phyloP scores from a whole-genome alignment of 2,329 filamentous ascomycete genomes.

The Cadophora gregata region DNA sequence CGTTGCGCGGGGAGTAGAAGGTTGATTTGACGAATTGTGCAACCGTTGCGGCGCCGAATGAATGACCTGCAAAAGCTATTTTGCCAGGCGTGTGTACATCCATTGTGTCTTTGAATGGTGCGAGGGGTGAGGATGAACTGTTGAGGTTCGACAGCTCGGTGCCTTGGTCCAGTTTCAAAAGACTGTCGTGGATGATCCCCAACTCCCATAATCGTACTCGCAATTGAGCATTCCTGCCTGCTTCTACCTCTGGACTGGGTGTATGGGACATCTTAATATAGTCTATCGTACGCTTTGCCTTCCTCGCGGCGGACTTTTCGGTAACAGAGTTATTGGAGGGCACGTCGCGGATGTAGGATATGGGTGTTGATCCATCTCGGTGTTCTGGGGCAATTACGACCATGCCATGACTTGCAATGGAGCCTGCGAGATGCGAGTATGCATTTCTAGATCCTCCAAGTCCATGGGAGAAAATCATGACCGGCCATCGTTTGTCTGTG shows the following conservation, averaged over 20 bases:
- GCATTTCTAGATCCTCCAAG: constrained; percentile 81
- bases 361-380: constrained; percentile 78
- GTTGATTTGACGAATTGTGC: constrained; percentile 81
- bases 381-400: constrained; percentile 85
- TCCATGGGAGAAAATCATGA: constrained; percentile 86
- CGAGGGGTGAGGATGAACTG: constrained; percentile 54
- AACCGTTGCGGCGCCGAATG: constrained; percentile 77
- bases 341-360: constrained; percentile 72
- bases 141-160: constrained; percentile 59
- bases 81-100: constrained; percentile 74
- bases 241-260: constrained; percentile 68
- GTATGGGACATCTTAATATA: constrained; percentile 66
- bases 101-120: constrained; percentile 65
- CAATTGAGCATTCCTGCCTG: constrained; percentile 72
- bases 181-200: constrained; percentile 70
- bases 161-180: constrained; percentile 69
- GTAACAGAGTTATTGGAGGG: constrained; percentile 49
- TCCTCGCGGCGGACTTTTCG: constrained; percentile 38
- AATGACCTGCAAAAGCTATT: constrained; percentile 80
- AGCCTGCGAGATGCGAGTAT: constrained; percentile 83
- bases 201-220: constrained; percentile 81
- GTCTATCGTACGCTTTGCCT: constrained; percentile 43
- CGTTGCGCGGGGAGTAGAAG: constrained; percentile 62
- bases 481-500: constrained; percentile 69
- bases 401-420: constrained; percentile 79